Evolutionary conservation across 768 basidiomycete species (phyloP), one percentile per base, ranked within the genome.

Genomic region (Rhodotorula paludigena): DNA sequence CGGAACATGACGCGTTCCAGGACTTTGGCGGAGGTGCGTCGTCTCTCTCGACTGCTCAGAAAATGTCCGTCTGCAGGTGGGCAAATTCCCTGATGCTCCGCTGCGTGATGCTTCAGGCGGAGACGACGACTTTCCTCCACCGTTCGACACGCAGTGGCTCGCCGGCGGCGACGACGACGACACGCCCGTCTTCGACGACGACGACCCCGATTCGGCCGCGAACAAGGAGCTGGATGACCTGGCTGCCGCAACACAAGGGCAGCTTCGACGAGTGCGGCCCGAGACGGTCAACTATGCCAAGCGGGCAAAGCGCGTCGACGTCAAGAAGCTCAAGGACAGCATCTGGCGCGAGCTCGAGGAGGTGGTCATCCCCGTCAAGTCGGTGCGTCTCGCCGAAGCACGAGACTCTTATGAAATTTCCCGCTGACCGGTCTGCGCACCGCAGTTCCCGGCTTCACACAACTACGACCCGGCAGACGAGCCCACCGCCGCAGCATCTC

Each of bases 251-350:
- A 90, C 91, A 0, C 86, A 89, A 73, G 79, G 77, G 3, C 80
- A 84, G 55, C 85, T 86, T 74, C 84, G 86, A 42, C 87, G 90
- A 16, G 86, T 89, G 45, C 82, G 86, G 73, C 92, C 92, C 11
- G 89, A 96, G 76, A 84, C 85, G 58, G 91, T 99, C 72, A 90
- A 92, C 71, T 98, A 96, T 76, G 88, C 93, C 3, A 93, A 92
- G 80, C 85, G 89, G 44, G 96, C 94, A 5, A 99, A 97, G 80
- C 82, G 94, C 48, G 94, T 99, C 30, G 96, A 98, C 76, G 94
- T 99, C 44, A 85, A 91, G 76, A 92, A 89, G 79, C 80, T 99
- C 69, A 99, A 99, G 81, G 94, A 98, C 68, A 94, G 92, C 73
- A 98, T 99, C 55, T 98, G 96, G 96, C 89, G 84, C 77, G 89